Evolutionary conservation across 208 protist species (phyloP).

Genomic region (Naegleria gruberi): DNA sequence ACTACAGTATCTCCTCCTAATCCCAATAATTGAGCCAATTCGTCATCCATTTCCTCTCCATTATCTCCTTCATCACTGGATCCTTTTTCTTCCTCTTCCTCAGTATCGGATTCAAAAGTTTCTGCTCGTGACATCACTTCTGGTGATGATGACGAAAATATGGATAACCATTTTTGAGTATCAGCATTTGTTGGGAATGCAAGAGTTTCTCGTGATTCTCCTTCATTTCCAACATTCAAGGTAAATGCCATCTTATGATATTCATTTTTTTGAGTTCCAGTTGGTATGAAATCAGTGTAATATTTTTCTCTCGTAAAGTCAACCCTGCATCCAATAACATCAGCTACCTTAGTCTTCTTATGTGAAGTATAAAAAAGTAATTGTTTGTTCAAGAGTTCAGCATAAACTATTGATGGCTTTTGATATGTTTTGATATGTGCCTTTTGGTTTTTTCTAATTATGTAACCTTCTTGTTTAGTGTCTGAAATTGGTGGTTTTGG

Average conservation of each 20-base stretch:
- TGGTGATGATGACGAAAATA: background rate
- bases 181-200: background rate
- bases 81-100: background rate
- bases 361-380: background rate
- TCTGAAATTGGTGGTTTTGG: background rate
- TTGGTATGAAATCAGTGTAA: background rate
- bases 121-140: background rate
- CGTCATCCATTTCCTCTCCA: background rate
- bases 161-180: background rate
- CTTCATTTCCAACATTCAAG: background rate
- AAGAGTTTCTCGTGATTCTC: background rate
- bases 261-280: background rate
- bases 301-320: background rate
- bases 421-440: background rate
- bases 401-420: background rate
- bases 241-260: background rate
- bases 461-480: background rate
- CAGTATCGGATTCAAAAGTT: background rate
- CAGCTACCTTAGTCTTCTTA: background rate
- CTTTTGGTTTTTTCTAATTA: background rate
- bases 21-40: background rate
- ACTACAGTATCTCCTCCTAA: background rate
- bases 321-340: background rate
- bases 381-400: background rate
- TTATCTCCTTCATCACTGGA: background rate